Evolutionary conservation across 2,329 filamentous ascomycete genomes (phyloP).

Genomic region (Aplosporella prunicola): DNA sequence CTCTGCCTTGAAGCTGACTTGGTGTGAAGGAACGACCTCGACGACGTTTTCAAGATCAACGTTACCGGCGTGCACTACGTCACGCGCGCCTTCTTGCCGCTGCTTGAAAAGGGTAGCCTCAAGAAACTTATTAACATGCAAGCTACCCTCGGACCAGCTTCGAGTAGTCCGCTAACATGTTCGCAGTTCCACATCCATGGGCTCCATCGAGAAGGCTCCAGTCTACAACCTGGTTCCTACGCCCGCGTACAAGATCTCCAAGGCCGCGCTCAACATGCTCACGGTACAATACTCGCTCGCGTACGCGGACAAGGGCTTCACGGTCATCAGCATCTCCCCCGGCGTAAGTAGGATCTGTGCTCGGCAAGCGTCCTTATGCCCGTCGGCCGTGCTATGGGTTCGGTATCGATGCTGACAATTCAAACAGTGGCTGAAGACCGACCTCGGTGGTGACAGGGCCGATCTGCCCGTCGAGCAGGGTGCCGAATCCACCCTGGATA

Average conservation of each 20-base stretch:
- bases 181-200: conserved; percentile 33
- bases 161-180: neutral
- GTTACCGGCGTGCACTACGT: conserved; percentile 33
- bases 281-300: conserved; percentile 35
- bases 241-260: conserved; percentile 38
- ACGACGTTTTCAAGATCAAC: conserved; percentile 24
- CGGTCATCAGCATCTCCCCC: conserved; percentile 33
- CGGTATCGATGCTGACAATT: neutral
- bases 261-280: conserved; percentile 40
- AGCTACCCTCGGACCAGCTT: conserved; percentile 1
- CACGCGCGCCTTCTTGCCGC: conserved; percentile 31
- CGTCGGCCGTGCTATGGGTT: no score
- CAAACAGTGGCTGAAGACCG: neutral
- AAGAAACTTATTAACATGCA: conserved; percentile 40
- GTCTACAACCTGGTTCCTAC: conserved; percentile 16
- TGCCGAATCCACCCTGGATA: neutral
- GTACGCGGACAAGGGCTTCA: conserved; percentile 33
- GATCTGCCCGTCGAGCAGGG: neutral
- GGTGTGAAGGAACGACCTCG: conserved; percentile 17
- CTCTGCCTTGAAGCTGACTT: no score
- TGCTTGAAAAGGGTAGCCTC: conserved; percentile 28
- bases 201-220: conserved; percentile 28
- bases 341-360: conserved; percentile 38
- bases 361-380: no score
- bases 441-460: neutral